A percentile compares a stretch with the other conserved stretches of the same genome.
Conservation (phyloP, 768 basidiomycete genomes). For the Amanita molliuscula region DNA sequence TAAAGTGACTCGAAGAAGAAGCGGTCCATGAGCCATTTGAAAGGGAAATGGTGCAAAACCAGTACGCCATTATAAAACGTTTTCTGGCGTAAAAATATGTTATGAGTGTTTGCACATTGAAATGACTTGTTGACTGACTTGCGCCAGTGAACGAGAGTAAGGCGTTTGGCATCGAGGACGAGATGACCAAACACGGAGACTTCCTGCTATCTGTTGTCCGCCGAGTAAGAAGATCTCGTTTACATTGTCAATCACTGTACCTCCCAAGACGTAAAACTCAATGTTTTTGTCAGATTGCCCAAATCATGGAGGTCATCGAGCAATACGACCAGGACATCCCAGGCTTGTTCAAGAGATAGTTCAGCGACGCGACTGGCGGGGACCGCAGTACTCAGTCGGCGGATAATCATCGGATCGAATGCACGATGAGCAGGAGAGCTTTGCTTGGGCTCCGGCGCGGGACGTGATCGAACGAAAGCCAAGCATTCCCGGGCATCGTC, state of each 20-base stretch:
- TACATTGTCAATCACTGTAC: constrained; percentile 18
- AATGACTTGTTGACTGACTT: constrained; percentile 29
- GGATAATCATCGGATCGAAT: constrained; percentile 59
- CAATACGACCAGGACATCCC: constrained; percentile 36
- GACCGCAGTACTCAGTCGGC: constrained; percentile 56
- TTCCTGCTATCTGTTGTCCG: constrained; percentile 11
- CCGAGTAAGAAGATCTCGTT: neutral
- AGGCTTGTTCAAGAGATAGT: constrained; percentile 38
- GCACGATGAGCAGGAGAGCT: constrained; percentile 40
- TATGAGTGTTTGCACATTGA: neutral
- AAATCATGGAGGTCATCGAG: constrained; percentile 51
- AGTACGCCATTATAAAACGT: constrained; percentile 47
- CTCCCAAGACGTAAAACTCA: constrained; percentile 52
- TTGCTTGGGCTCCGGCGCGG: constrained; percentile 24
- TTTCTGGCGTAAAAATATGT: constrained; percentile 24
- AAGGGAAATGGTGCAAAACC: constrained; percentile 39
- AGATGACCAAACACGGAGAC: constrained; percentile 1
- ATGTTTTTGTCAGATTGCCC: constrained; percentile 29
- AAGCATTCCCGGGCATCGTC: constrained; percentile 30
- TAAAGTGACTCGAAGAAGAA: constrained; percentile 59
- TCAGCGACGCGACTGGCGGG: constrained; percentile 54
- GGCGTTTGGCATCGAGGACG: constrained; percentile 17
- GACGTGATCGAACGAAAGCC: constrained; percentile 24
- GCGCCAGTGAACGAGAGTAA: constrained; percentile 54
- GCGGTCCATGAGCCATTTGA: constrained; percentile 47